Base-by-base conservation (phyloP, 2,329 filamentous ascomycete genomes). In the Atkinsonella texensis region DNA sequence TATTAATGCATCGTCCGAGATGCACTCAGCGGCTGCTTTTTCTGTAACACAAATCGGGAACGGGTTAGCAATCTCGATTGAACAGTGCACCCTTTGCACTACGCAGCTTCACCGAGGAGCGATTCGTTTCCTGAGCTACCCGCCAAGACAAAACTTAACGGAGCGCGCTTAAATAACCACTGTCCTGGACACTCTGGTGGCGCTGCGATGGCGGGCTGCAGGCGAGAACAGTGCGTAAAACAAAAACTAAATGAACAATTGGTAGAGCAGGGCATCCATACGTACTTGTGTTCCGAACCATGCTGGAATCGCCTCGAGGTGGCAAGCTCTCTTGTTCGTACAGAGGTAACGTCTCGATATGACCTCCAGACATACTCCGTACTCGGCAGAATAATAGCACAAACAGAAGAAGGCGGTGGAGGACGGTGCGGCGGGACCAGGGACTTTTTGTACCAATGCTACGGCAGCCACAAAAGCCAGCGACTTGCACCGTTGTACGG, bases 1-100 rank as follows among this genome's bases (percentile, higher is more conserved):
- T 54, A 86, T 76, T 59, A 98, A 80, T 51, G 89, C 89, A 63
- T 97, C 89, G 62, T 95, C 89, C 31, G 90, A 94, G 59, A 97
- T 74, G 69, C 85, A 85, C 68, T 85, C 83, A 60, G 83, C 80
- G 52, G 73, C 77, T 50, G 82, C 81, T 68, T 71, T 63, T 53
- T 61, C 69, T 70, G 52, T 31, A 9, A 43, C n/a, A 12, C 5
- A 17, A 53, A 40, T 44, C 12, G n/a, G n/a, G 32, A 38, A 28
- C 28, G 7, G 28, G 28, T 32, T 17, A 55, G 53, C 52, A 39
- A 43, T 47, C 12, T 46, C 1, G n/a, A 20, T 41, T 10, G 13
- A 17, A 23, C 4, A 17, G 46, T n/a, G 23, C 3, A 33, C 9
- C 13, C n/a, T n/a, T n/a, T 1, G 23, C 15, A 28, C 13, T 15